A percentile compares a stretch with the other conserved stretches of the same genome.
Evolutionary conservation across 257 asterid species (phyloP).

Genomic region (Gentiana straminea): DNA sequence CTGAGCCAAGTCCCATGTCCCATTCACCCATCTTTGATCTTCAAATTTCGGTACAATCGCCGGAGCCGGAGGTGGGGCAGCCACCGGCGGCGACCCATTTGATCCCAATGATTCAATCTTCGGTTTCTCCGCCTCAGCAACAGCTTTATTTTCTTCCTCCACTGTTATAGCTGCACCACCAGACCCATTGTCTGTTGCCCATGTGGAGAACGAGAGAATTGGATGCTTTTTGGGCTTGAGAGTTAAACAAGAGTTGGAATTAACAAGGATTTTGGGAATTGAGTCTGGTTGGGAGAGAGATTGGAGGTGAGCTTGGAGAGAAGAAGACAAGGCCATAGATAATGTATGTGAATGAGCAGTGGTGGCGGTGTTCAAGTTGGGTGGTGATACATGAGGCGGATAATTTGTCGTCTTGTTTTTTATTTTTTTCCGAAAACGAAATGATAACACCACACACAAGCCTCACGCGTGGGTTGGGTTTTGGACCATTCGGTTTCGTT

Average conservation of each 20-base stretch:
- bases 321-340: conserved; percentile 53
- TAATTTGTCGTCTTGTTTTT: no score
- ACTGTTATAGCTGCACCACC: conserved; percentile 30
- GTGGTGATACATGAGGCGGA: no score
- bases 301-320: conserved; percentile 2
- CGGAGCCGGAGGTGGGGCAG: conserved; percentile 24
- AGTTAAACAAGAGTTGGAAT: conserved; percentile 17
- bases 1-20: conserved; percentile 86
- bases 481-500: no score
- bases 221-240: conserved; percentile 20
- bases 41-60: conserved; percentile 17
- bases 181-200: conserved; percentile 30
- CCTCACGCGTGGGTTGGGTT: no score
- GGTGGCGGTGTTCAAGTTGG: no score
- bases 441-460: no score
- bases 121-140: conserved; percentile 4
- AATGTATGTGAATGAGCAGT: conserved; percentile 6
- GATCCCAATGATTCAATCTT: conserved; percentile 29
- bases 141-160: conserved; percentile 19
- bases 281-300: conserved; percentile 15
- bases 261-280: conserved; percentile 30
- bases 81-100: conserved; percentile 47
- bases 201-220: conserved; percentile 14
- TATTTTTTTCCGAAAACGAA: no score
- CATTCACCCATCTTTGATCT: conserved; percentile 68